phyloP scores from a whole-genome alignment of 257 asterid genomes.

The Nemophila menziesii region DNA sequence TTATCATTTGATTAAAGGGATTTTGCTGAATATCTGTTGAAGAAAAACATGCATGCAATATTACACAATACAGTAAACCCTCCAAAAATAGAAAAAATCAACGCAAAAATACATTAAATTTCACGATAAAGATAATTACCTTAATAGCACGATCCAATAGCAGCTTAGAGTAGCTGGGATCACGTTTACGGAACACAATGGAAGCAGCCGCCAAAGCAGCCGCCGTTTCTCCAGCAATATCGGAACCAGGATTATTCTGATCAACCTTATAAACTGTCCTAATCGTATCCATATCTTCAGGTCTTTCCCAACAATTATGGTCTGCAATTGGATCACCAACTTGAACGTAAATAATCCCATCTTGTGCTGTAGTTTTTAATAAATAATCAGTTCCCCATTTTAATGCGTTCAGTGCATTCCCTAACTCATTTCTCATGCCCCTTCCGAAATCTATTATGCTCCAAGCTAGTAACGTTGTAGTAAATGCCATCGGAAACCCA shows the following conservation, averaged over 20 bases:
- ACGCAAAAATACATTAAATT: neutral
- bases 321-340: constrained; percentile 48
- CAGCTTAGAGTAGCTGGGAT: constrained; percentile 31
- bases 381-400: constrained; percentile 41
- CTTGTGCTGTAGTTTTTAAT: constrained; percentile 19
- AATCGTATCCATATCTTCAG: constrained; percentile 52
- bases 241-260: constrained; percentile 39
- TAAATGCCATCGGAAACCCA: constrained; percentile 40
- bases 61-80: neutral
- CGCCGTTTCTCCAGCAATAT: constrained; percentile 52
- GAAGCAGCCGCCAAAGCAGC: constrained; percentile 61
- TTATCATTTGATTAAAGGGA: too few relatives aligned
- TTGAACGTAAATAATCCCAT: constrained; percentile 16
- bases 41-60: too few relatives aligned
- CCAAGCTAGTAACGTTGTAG: constrained; percentile 38
- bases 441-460: constrained; percentile 24
- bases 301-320: constrained; percentile 57
- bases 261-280: constrained; percentile 37
- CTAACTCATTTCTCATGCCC: constrained; percentile 11
- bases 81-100: neutral
- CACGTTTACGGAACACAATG: constrained; percentile 24
- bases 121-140: constrained; percentile 11
- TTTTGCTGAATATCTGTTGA: too few relatives aligned
- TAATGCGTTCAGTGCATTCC: constrained; percentile 19
- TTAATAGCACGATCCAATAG: constrained; percentile 35